Base-by-base conservation (phyloP, 495 filamentous ascomycete genomes). In the Pseudoneurospora amorphoporcata region DNA sequence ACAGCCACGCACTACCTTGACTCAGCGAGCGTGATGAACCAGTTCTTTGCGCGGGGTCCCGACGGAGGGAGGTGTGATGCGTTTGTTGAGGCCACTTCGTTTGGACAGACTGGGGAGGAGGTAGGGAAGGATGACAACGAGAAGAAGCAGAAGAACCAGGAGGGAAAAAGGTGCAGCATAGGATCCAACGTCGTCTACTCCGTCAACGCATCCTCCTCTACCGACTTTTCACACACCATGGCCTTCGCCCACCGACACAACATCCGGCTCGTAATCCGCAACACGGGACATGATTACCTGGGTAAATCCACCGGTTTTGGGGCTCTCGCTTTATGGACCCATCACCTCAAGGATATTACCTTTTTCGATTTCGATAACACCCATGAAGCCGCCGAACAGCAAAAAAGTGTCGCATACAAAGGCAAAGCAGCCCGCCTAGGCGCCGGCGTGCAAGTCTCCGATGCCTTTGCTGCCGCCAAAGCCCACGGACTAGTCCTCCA, bases 141-240 rank as follows among this genome's bases (percentile, higher is more conserved):
- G 0, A 12, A 40, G 35, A 37, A 37, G 35, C 3, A 5, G 35
- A 37, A 37, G 35, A 37, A 37, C 5, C 3, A 37, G 35, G 5
- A 37, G 35, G 35, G 35, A 3, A 37, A 37, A 37, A 37, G 35
- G 0, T 91, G 88, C 78, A 76, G 75, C 16, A 72, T 88, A 0
- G 88, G 86, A 3, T 85, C 86, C 73, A 86, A 86, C 73, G 82
- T 87, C 4, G 53, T 70, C 10, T 91, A 90, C 70, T 79, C 83
- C 4, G 81, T 88, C 71, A 84, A 87, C 73, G 83, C 81, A 16
- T 74, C 77, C 0, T 17, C 41, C 0, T 70, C 77, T 0, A 69
- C 32, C 6, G 82, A 89, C 42, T 78, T 83, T 37, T 73, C 75
- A 19, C 71, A 72, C 4, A 83, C 81, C 0, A 73, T 89, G 3